Conservation (phyloP, 1,139 yeast genomes). For the Kurtzmaniella quercitrusa region DNA sequence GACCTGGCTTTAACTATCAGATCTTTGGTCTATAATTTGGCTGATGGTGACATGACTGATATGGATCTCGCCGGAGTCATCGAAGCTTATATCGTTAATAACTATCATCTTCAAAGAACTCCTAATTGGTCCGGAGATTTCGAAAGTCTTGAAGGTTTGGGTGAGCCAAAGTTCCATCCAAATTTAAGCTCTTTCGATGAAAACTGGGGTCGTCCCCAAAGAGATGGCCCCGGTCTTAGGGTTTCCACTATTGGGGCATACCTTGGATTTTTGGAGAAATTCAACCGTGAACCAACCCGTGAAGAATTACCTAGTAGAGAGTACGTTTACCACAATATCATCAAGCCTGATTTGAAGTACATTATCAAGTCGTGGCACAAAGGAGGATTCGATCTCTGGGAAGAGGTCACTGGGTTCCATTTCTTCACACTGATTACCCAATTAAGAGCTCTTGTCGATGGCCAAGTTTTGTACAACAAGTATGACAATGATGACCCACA, state of each 20-base stretch:
- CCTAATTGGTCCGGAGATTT: slow-evolving; percentile 68
- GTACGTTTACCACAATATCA: slow-evolving; percentile 45
- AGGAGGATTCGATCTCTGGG: slow-evolving; percentile 88
- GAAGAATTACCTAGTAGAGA: slow-evolving; percentile 19
- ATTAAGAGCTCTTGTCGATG: slow-evolving; percentile 61
- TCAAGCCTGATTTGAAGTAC: slow-evolving; percentile 71
- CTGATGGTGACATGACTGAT: slow-evolving; percentile 26
- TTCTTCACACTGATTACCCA: slow-evolving; percentile 78
- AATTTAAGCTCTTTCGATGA: slow-evolving; percentile 58
- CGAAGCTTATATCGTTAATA: slow-evolving; percentile 58
- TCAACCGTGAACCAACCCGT: slow-evolving; percentile 21
- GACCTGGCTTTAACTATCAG: slow-evolving; percentile 83
- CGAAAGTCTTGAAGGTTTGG: slow-evolving; percentile 52
- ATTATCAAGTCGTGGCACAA: slow-evolving; percentile 59
- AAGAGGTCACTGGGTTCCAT: slow-evolving; percentile 72
- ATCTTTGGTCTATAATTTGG: slow-evolving; percentile 53
- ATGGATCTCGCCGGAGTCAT: slow-evolving; percentile 27
- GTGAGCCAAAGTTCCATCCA: slow-evolving; percentile 83
- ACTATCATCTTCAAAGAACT: slow-evolving; percentile 56
- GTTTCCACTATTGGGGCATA: slow-evolving; percentile 60
- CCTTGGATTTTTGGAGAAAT: slow-evolving; percentile 37
- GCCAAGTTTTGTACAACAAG: slow-evolving; percentile 41
- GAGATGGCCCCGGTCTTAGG: slow-evolving; percentile 91
- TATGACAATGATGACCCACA: slow-evolving; percentile 25
- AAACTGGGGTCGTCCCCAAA: slow-evolving; percentile 93